Conservation (phyloP, 148 eudicot species). For the Nepenthes mirabilis region DNA sequence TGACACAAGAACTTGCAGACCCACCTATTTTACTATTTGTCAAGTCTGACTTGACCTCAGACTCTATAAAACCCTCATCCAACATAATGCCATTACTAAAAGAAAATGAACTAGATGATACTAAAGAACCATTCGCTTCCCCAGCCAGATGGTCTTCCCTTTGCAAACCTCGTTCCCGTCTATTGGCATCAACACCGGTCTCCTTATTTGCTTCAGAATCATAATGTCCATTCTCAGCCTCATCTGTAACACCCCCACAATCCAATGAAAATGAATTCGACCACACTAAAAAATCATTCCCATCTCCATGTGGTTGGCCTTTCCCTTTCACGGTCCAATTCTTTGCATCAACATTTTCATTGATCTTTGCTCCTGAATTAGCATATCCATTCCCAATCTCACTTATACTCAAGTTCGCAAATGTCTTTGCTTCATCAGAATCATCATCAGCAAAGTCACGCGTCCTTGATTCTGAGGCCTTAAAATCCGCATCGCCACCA, state of each 20-base stretch:
- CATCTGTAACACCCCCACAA: slow-evolving; percentile 4
- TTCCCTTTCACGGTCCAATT: background rate
- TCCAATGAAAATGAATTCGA: slow-evolving; percentile 4
- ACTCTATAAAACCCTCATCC: slow-evolving; percentile 12
- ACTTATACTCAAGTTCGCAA: slow-evolving; percentile 45
- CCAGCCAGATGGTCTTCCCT: slow-evolving; percentile 4
- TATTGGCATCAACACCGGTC: slow-evolving; percentile 5
- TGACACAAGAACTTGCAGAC: slow-evolving; percentile 39
- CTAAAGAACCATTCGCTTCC: slow-evolving; percentile 18
- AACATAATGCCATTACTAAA: slow-evolving; percentile 26
- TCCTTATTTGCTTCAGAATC: background rate
- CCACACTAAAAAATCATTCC: background rate
- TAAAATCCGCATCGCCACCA: slow-evolving; percentile 11
- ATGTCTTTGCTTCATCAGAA: slow-evolving; percentile 43
- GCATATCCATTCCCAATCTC: slow-evolving; percentile 15
- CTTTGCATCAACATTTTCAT: slow-evolving; percentile 10
- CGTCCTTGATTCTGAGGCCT: slow-evolving; percentile 1
- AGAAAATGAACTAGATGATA: slow-evolving; percentile 23
- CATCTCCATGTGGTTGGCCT: background rate
- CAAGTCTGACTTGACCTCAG: slow-evolving; percentile 17
- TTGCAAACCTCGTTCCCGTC: slow-evolving; percentile 3
- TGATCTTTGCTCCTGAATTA: slow-evolving; percentile 12
- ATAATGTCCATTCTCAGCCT: background rate
- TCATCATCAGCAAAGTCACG: slow-evolving; percentile 22
- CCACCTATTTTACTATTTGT: slow-evolving; percentile 16